Percentiles rank a stretch among this genome's conserved stretches.
Evolutionary conservation across 192 early-diverging fungal genomes (phyloP).

Genomic region (Endogone sp.): DNA sequence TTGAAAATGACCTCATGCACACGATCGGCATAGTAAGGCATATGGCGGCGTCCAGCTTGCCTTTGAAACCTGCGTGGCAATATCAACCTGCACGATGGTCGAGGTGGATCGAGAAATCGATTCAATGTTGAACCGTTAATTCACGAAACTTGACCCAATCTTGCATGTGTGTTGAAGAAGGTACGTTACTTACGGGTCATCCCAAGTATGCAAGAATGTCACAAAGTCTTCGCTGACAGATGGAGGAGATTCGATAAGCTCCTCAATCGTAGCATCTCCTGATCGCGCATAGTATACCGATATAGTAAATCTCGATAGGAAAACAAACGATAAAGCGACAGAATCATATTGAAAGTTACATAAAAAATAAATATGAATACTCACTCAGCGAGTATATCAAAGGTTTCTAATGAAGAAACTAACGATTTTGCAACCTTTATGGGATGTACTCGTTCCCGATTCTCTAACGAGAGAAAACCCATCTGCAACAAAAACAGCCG

Average conservation of each 20-base stretch:
- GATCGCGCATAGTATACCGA: slow-evolving; percentile 61
- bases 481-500: slow-evolving; percentile 41
- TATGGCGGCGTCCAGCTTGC: slow-evolving; percentile 40
- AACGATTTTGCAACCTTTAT: slow-evolving; percentile 54
- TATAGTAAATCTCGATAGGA: slow-evolving; percentile 69
- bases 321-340: no score
- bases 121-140: no score
- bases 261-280: slow-evolving; percentile 39
- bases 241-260: slow-evolving; percentile 44
- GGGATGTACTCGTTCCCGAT: slow-evolving; percentile 54
- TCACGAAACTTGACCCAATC: no score
- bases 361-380: no score
- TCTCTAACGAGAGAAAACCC: slow-evolving; percentile 60
- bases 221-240: slow-evolving; percentile 56
- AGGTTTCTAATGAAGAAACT: slow-evolving; percentile 37
- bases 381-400: slow-evolving; percentile 66
- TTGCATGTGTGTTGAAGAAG: no score
- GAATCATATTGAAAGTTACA: no score
- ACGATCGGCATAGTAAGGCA: slow-evolving; percentile 70
- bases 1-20: slow-evolving; percentile 68
- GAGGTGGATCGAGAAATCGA: no score
- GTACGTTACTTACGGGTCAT: slow-evolving; percentile 54
- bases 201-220: slow-evolving; percentile 66
- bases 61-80: slow-evolving; percentile 66
- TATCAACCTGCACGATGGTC: slow-evolving; percentile 40